Evolutionary conservation across 495 filamentous ascomycete genomes (phyloP), one percentile per base, ranked within the genome.

Genomic region (Xylaria cubensis): DNA sequence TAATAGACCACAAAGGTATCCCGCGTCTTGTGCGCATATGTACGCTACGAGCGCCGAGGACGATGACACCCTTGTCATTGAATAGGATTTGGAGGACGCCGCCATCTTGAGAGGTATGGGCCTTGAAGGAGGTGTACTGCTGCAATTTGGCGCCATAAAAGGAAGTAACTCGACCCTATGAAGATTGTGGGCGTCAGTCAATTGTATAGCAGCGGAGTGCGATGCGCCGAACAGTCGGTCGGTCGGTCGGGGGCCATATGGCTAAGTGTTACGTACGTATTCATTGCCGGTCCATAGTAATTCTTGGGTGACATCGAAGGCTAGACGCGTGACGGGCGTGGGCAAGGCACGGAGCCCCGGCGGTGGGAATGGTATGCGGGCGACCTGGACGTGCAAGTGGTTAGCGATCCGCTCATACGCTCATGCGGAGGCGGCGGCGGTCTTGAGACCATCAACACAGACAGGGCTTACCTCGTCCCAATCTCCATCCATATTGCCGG

Each of bases 281-380:
- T 94, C 92, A 81, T 94, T 95, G 15, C 96, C 96, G 12, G 89
- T 87, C 96, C 97, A 99, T 72, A 98, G 80, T 41, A 98, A 88
- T 80, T 98, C 96, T 78, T 95, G 90, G 55, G 88, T 85, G 70
- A 90, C 91, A 78, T 99, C 96, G 78, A 98, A 98, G 29, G 93
- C 91, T 72, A 97, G 82, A 12, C 93, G 88, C 6, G 90, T 89
- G 67, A 90, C 88, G 56, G 89, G 86, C n/a, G 91, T 89, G 4
- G 90, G 86, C 73, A 90, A 77, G 41, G 84, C 86, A 80, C 90
- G 88, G 72, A 85, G 79, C 66, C 85, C 88, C 62, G 91, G 89
- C 71, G 90, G 88, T 68, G 92, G 92, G 79, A 92, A 86, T 73
- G 87, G 85, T 79, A 93, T 86, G 78, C 91, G 88, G 82, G 88